phyloP scores from a whole-genome alignment of 441 rosid genomes.

The Erodium trifolium region DNA sequence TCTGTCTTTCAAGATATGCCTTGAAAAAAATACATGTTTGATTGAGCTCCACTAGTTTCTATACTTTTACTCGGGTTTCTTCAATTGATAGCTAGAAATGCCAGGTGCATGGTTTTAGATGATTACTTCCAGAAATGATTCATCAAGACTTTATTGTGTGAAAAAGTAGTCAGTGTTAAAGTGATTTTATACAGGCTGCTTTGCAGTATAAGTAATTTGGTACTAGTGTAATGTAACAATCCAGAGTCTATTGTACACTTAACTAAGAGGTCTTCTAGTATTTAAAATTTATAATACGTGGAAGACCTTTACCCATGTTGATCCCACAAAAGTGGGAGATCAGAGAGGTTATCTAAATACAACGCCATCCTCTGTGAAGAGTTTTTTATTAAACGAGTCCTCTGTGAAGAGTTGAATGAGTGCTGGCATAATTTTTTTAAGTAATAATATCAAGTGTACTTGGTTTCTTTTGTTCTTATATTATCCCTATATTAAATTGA shows the following conservation, averaged over 20 bases:
- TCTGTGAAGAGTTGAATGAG: not conserved
- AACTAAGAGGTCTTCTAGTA: not conserved
- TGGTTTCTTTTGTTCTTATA: not conserved
- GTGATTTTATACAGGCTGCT: not conserved
- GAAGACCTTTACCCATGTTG: not conserved
- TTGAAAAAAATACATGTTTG: not conserved
- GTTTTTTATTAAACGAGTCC: no score
- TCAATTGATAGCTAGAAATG: not conserved
- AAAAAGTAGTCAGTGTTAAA: not conserved
- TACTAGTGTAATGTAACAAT: not conserved
- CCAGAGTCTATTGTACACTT: not conserved
- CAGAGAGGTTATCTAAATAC: not conserved
- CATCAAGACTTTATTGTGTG: not conserved
- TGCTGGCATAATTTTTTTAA: not conserved
- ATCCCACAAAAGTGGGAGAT: not conserved
- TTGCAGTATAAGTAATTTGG: not conserved
- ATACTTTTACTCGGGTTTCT: not conserved
- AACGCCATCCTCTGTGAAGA: not conserved
- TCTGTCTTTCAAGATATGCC: not conserved
- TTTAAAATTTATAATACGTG: not conserved
- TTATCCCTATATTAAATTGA: not conserved
- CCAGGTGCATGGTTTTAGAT: not conserved
- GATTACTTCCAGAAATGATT: not conserved
- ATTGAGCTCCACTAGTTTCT: not conserved
- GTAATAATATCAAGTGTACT: not conserved